Conservation (phyloP, 1,139 yeast species). For the Hemisphaericaspora lyxosophila region DNA sequence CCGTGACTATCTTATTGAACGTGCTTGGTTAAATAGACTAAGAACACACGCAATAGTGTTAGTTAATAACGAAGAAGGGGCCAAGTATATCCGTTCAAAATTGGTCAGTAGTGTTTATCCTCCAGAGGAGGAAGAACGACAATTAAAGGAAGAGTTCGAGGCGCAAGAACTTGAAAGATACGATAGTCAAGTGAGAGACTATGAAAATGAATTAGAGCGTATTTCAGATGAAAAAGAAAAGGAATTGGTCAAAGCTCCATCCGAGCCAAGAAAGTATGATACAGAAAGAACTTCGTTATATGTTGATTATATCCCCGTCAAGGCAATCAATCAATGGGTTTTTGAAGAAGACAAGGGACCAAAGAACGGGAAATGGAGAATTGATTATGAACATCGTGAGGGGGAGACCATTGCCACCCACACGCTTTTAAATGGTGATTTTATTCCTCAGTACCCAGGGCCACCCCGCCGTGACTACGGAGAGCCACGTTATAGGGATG, state of each 20-base stretch:
- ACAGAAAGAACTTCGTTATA: constrained; percentile 30
- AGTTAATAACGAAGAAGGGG: constrained; percentile 40
- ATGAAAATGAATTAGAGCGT: constrained; percentile 15
- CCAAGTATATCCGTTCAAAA: constrained; percentile 30
- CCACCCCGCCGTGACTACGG: constrained; percentile 11
- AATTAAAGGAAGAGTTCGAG: constrained; percentile 23
- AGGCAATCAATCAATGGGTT: constrained; percentile 47
- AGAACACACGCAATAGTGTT: constrained; percentile 46
- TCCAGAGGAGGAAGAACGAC: constrained; percentile 23
- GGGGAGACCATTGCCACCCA: constrained; percentile 41
- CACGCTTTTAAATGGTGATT: constrained; percentile 37
- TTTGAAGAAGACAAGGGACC: constrained; percentile 49
- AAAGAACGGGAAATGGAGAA: constrained; percentile 44
- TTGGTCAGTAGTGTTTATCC: constrained; percentile 38
- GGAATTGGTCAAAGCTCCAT: constrained; percentile 15
- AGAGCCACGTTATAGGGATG: constrained; percentile 8
- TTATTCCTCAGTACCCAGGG: constrained; percentile 23
- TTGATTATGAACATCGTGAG: constrained; percentile 29
- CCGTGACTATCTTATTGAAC: constrained; percentile 29
- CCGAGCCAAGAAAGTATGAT: constrained; percentile 20
- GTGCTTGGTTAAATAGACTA: constrained; percentile 46
- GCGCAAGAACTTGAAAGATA: constrained; percentile 22
- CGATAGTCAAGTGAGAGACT: constrained; percentile 21
- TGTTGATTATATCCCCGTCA: constrained; percentile 47
- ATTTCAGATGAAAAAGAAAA: constrained; percentile 13